Base-by-base conservation (phyloP, 1,139 yeast species). In the Hemisphaericaspora xylofermentans region DNA sequence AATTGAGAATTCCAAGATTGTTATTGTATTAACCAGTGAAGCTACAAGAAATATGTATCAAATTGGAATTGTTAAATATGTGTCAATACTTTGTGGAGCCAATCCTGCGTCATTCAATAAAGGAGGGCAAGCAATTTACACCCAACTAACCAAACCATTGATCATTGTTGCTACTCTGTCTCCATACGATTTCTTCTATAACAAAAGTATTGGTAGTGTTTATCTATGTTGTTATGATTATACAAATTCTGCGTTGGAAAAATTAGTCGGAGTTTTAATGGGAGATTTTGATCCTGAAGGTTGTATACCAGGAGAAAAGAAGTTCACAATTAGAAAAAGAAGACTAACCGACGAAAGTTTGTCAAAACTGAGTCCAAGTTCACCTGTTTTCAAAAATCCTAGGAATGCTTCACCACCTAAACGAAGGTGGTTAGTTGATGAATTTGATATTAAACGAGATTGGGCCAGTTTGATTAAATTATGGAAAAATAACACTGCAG, bases 41-140 rank as follows among this genome's bases (percentile, higher is more conserved):
- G 84, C 85, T 6, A 65, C 78, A 24, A 63, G 84, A 48, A 80
- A 81, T 56, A 76, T 80, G 78, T 80, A 79, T 54, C 86, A 81
- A 56, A 74, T 79, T n/a, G 82, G 83, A 2, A 73, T 81, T 33
- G 80, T 82, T 31, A 80, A 80, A 51, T 79, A 77, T 47, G 75
- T 80, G 3, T 68, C 80, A 6, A 68, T 78, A 19, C 62, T 80
- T 16, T 80, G 86, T 57, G 78, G 81, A 7, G 68, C 74, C 24
- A 57, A 67, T 43, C 77, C 80, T 2, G 53, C 61, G 33, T 58
- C 70, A 3, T 60, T 68, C 36, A 60, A 58, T 27, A 57, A 53
- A 36, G 35, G 24, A 8, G 52, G 55, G 2, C 48, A 56, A 13
- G 49, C 48, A 2, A 46, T 56, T 2, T 47, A 47, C 30, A 48